Base-by-base conservation (phyloP, 768 basidiomycete species). In the Lentinula edodes region DNA sequence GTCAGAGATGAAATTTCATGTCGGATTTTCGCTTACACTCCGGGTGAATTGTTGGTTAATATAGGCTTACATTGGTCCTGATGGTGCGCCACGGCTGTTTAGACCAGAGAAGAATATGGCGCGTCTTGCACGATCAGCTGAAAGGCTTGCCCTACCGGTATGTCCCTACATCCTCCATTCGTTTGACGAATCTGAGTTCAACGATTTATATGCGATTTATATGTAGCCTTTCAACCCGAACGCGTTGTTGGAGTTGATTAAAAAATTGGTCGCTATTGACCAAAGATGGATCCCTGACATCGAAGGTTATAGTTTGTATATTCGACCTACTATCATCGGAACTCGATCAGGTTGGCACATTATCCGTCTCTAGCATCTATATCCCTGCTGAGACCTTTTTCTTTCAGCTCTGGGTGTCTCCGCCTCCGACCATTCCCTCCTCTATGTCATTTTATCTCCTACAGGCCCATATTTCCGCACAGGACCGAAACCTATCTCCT, bases 21-120 rank as follows among this genome's bases (percentile, higher is more conserved):
- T 28, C 28, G 28, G 28, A 2, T 28, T 28, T 28, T 28, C 0
- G 28, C 3, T 28, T 28, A 28, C 28, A 28, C 23, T 2, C 23
- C 1, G 23, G 23, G 23, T 23, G 23, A 23, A 23, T 23, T 23
- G 23, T 23, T 23, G 28, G 28, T 28, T 28, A 3, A 28, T 28
- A 28, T 28, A 28, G 28, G 28, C 28, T 28, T 28, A 28, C 28
- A 28, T 28, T 28, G 28, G 28, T 28, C 28, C 28, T 28, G 28
- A 28, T 28, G 28, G 28, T 28, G 28, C 28, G 52, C 80, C 86
- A 1, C 79, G 89, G 6, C 74, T 96, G 43, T 97, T 97, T 78
- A 78, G 94, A 39, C 93, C 94, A 0, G 80, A 90, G 35, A 74
- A 83, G 71, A 96, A 96, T 72, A 93, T 95, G 91, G 82, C 81